Evolutionary conservation across 2,329 filamentous ascomycete genomes (phyloP), one percentile per base, ranked within the genome.

Genomic region (Cordyceps farinosa): DNA sequence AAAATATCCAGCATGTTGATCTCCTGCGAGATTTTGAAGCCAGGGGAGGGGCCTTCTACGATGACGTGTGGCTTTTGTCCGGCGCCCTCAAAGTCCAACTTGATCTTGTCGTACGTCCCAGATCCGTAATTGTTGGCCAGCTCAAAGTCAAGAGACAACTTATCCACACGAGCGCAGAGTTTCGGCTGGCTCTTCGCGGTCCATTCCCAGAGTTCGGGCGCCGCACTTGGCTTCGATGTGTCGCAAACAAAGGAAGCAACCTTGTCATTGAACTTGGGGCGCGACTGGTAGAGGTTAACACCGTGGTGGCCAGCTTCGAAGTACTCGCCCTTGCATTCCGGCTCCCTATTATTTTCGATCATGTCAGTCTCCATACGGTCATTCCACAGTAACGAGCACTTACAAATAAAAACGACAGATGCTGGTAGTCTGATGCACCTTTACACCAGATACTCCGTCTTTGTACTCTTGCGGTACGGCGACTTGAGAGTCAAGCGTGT

Each of bases 321-420:
- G 27, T 55, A 55, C 52, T 55, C 52, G 52, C 52, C 52, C 27
- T 55, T 29, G 36, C 52, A 55, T 7, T 11, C 38, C 2, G 36
- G 13, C 7, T 22, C 13, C 15, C 52, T 55, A 15, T 3, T 6
- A 1, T 52, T 57, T 57, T 15, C 2, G 8, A 11, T n/a, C 2
- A n/a, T n/a, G 52, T 55, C 32, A 55, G 36, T 32, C 13, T 40
- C 2, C n/a, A 3, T 29, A 3, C 9, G 34, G 4, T 13, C 17
- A 3, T 13, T 9, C 10, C 6, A 10, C 9, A 13, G 6, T 11
- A 27, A 7, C 30, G 3, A 42, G 36, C 13, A 27, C 52, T 42
- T 55, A 55, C 52, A 30, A 7, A 13, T 55, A 55, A n/a, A 55
- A 55, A 5, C 52, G 52, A 15, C 52, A 55, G 13, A 55, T 55